Conservation (phyloP, 208 protist genomes). For the Acanthamoeba royreba region DNA sequence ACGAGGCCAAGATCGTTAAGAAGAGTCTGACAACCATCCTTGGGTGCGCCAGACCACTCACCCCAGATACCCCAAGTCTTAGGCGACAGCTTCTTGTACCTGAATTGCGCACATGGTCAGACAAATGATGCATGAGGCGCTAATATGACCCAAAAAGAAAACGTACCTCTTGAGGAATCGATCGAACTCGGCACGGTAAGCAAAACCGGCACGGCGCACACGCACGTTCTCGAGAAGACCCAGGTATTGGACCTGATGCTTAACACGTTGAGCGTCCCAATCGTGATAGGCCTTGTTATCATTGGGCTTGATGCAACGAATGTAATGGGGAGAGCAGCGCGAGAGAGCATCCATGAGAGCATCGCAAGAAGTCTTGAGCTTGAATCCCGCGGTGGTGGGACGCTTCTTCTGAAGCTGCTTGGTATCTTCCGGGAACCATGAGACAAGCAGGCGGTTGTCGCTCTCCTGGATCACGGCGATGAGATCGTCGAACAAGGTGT, state of each 20-base stretch:
- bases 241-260: constrained; percentile 93
- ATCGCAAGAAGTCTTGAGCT: constrained; percentile 81
- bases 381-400: constrained; percentile 88
- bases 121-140: constrained; percentile 23
- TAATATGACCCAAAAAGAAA: too few relatives aligned
- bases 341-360: constrained; percentile 88
- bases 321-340: constrained; percentile 92
- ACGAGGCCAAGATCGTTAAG: constrained; percentile 50
- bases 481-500: constrained; percentile 71
- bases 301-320: constrained; percentile 92
- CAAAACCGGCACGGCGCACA: constrained; percentile 90
- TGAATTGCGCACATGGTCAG: neutral
- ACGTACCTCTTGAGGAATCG: constrained; percentile 82
- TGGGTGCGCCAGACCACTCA: constrained; percentile 68
- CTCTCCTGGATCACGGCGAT: constrained; percentile 64
- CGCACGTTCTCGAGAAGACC: constrained; percentile 92
- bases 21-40: constrained; percentile 59
- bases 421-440: constrained; percentile 24
- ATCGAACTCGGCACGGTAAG: constrained; percentile 89
- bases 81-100: constrained; percentile 73
- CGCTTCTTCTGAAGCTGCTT: constrained; percentile 60
- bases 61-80: constrained; percentile 77
- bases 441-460: constrained; percentile 25
- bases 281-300: constrained; percentile 85
- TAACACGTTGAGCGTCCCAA: constrained; percentile 85